phyloP scores from a whole-genome alignment of 2,329 filamentous ascomycete species.

The Colletotrichum endophyticum region DNA sequence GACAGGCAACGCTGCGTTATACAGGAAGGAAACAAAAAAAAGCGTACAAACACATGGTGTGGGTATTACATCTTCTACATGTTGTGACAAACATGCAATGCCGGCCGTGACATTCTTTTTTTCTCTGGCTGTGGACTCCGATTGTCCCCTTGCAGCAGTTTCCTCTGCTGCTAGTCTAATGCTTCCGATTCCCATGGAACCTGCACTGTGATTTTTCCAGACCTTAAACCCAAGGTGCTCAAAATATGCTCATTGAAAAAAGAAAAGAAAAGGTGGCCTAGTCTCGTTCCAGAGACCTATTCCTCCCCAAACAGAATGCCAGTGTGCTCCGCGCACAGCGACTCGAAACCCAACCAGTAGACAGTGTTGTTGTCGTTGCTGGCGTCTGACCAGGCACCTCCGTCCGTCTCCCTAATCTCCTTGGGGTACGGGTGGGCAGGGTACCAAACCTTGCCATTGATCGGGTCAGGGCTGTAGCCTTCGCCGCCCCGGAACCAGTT shows the following conservation, averaged over 20 bases:
- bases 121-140: neutral
- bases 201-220: neutral
- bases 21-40: neutral
- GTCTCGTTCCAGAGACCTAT: neutral
- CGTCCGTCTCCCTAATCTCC: conserved; percentile 9
- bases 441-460: conserved; percentile 36
- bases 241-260: neutral
- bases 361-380: conserved; percentile 17
- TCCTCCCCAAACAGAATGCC: conserved; percentile 18
- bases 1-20: neutral
- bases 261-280: neutral
- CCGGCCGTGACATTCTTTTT: conserved; percentile 10
- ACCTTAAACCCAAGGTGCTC: neutral
- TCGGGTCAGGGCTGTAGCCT: conserved; percentile 28
- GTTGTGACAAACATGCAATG: conserved; percentile 1
- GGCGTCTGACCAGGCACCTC: conserved; percentile 20
- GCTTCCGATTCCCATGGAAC: neutral
- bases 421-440: conserved; percentile 17
- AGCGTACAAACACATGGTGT: neutral
- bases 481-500: conserved; percentile 25
- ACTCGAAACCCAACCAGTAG: conserved; percentile 19
- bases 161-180: neutral
- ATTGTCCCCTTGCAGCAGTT: neutral
- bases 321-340: conserved; percentile 15
- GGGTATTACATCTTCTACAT: conserved; percentile 5